Evolutionary conservation across 495 filamentous ascomycete species (phyloP), one percentile per base, ranked within the genome.

Genomic region (Trichoderma erinaceum): DNA sequence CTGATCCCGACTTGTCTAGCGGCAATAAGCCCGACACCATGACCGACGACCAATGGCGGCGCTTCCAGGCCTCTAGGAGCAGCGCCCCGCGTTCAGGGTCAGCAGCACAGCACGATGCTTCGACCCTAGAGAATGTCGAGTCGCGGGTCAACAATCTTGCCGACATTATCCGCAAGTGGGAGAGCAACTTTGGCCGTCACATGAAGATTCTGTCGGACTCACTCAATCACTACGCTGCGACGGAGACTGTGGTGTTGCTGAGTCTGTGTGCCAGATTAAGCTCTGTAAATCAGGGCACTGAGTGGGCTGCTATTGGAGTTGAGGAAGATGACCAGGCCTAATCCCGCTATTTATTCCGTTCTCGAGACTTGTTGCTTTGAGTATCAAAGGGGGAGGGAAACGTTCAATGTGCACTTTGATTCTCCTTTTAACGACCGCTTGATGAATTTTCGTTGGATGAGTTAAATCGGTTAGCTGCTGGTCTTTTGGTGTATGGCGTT

Each of bases 201-300:
- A 77, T 99, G 71, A 91, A 92, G 78, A 95, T 98, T 70, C 75
- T 99, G 70, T 83, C 97, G 64, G 94, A 97, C 77, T 92, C 91
- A 63, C 78, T 99, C 72, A 97, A 98, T 71, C 97, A 98, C 76
- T 96, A 96, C 71, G 95, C 95, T 1, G 94, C 93, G 0, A 99
- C 95, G 3, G 95, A 99, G 79, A 98, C 95, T 70, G 95, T 97
- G 38, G 95, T 97, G 29, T 79, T 98, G 68, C 77, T 97, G 68
- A 91, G 94, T 68, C 81, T 99, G 7, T 93, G 91, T 75, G 90
- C 91, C 35, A 76, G 90, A 70, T 73, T 93, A 73, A 90, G 88
- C 68, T 90, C 87, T 50, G 91, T 89, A 44, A 90, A 86, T 67
- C 89, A 91, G 70, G 89, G 89, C 38, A 84, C 81, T 11, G 84